phyloP scores from a whole-genome alignment of 208 protist genomes.

The Leishmania gerbilli region DNA sequence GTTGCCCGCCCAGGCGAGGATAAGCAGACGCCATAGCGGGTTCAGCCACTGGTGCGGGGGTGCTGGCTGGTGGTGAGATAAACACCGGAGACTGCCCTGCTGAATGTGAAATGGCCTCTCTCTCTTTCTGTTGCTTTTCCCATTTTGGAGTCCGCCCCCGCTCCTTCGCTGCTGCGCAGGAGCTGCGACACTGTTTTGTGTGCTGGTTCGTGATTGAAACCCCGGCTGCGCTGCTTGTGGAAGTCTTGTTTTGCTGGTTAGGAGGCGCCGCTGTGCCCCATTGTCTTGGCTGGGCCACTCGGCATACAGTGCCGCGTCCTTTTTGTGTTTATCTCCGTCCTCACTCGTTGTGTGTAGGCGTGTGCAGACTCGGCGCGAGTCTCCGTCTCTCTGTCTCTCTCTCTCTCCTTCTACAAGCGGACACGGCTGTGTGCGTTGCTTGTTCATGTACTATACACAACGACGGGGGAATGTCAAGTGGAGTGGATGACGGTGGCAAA shows the following conservation, averaged over 20 bases:
- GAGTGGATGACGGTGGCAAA: neutral
- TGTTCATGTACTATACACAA: conserved; percentile 9
- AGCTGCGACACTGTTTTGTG: no score
- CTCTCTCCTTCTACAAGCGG: neutral
- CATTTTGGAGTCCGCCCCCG: neutral
- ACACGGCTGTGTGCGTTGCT: neutral
- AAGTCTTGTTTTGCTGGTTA: no score
- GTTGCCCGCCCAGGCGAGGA: no score
- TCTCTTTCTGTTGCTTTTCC: neutral
- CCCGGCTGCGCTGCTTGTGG: neutral
- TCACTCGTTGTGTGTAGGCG: neutral
- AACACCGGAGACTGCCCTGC: neutral
- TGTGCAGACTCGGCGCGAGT: neutral
- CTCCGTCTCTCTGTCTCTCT: neutral
- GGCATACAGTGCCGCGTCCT: neutral
- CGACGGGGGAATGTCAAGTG: neutral
- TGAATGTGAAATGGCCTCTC: no score
- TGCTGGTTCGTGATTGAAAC: neutral
- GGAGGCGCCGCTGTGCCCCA: neutral
- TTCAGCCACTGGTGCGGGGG: neutral
- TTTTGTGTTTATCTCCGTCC: neutral
- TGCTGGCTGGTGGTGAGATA: neutral
- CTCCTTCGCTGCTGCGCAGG: neutral
- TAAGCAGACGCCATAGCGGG: neutral
- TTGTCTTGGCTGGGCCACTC: neutral